Percentiles rank a stretch among this genome's conserved stretches.
These are phyloP conservation scores for Colletotrichum eremochloae DNA, from an alignment of 2,329 filamentous ascomycete genomes.

Conservation along the genomic window DNA sequence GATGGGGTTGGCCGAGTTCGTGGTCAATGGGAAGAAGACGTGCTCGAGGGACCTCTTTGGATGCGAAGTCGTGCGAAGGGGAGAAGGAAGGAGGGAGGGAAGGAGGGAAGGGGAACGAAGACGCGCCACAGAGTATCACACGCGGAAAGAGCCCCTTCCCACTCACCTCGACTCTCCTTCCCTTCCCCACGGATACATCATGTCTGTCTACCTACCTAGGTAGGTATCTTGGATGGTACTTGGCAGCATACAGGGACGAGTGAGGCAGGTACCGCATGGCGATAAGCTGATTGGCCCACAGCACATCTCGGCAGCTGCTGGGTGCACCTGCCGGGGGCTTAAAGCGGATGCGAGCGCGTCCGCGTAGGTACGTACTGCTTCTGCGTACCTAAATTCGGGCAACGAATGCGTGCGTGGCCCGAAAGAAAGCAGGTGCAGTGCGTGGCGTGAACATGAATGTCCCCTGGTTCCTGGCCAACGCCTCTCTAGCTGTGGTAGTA, in stretches of 20 bases:
- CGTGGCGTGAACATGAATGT: too few relatives aligned
- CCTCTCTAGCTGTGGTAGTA: not conserved
- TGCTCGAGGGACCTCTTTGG: not conserved
- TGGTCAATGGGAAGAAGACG: not conserved
- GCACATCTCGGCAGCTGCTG: conserved; percentile 22
- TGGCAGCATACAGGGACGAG: too few relatives aligned
- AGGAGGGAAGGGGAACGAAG: not conserved
- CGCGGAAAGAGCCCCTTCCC: not conserved
- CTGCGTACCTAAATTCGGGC: not conserved
- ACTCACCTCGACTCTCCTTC: not conserved
- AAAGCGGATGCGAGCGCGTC: not conserved
- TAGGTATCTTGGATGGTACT: too few relatives aligned
- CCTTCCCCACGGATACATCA: too few relatives aligned
- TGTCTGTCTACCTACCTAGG: too few relatives aligned
- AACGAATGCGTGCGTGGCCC: too few relatives aligned
- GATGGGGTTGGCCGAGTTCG: not conserved
- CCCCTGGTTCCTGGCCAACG: conserved; percentile 6
- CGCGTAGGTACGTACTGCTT: not conserved
- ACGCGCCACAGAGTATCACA: not conserved
- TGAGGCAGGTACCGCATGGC: not conserved
- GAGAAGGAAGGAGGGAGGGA: not conserved
- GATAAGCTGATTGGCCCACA: conserved; percentile 22
- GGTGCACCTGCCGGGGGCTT: not conserved
- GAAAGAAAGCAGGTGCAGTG: not conserved
- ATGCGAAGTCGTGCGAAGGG: conserved; percentile 8